Base-by-base conservation (phyloP, 768 basidiomycete species). In the Tubosaeta brunneosetosa region DNA sequence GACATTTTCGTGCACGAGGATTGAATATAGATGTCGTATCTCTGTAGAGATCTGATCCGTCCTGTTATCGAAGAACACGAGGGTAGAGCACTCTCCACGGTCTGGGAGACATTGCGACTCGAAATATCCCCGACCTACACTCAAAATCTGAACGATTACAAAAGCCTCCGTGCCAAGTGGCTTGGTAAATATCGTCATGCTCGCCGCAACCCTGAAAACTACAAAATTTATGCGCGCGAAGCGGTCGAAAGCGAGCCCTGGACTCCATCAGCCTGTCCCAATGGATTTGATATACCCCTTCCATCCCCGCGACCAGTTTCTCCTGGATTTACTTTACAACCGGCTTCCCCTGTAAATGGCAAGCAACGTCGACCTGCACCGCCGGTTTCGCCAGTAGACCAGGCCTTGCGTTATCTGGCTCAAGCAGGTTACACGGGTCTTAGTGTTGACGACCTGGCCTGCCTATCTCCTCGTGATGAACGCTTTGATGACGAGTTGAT, bases 71-170 rank as follows among this genome's bases (percentile, higher is more conserved):
- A 69, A n/a, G 48, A 56, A 26, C 58, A 62, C 49, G 67, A 67
- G 36, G 53, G 32, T 1, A 57, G 49, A 5, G 61, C 73, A 4
- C 55, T 53, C 0, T 7, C 36, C 3, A 53, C 66, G 19, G 49
- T 82, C 13, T 59, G 56, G 16, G 67, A 72, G 40, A 60, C 73
- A 3, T 57, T 77, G 9, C 49, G 55, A 5, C 55, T 78, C 5
- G 82, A 83, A 61, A 54, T 36, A 2, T 32, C 56, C 6, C 77
- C 77, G 0, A 52, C 63, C 8, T 79, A 69, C 50, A 80, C 77
- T 6, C 71, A 67, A 51, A 73, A 71, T 40, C 10, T 41, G 42
- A 50, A 57, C 8, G 68, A 69, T 52, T 61, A 51, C 7, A 9
- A 54, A 26, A 37, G 36, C 11, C 54, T 66, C 44, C 59, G 61